Evolutionary conservation across 805 yeast species (phyloP).

Genomic region (Blastobotrys peoriensis): DNA sequence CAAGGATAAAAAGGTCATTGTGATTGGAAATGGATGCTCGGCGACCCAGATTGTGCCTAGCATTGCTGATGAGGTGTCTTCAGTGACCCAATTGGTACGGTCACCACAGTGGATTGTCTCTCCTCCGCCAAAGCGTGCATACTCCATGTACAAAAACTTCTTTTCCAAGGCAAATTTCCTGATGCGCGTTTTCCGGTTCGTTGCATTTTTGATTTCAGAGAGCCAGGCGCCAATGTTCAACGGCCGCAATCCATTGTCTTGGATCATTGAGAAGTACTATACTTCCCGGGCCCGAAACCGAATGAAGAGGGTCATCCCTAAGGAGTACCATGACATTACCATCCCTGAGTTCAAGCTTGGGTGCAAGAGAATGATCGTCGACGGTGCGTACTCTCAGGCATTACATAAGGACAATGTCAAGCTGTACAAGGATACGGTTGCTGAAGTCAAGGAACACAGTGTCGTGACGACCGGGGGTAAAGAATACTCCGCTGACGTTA

Average conservation of each 20-base stretch:
- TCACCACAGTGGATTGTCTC: slow-evolving; percentile 17
- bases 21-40: slow-evolving; percentile 15
- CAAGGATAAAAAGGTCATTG: slow-evolving; percentile 12
- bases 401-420: slow-evolving; percentile 9
- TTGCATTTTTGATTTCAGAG: slow-evolving; percentile 12
- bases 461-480: slow-evolving; percentile 16
- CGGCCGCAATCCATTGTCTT: slow-evolving; percentile 7
- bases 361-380: slow-evolving; percentile 14
- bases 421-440: slow-evolving; percentile 12
- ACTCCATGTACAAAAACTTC: background rate
- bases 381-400: slow-evolving; percentile 10
- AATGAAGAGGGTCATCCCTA: slow-evolving; percentile 11
- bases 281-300: slow-evolving; percentile 8
- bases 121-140: slow-evolving; percentile 7
- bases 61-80: slow-evolving; percentile 8
- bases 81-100: slow-evolving; percentile 15
- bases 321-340: slow-evolving; percentile 13
- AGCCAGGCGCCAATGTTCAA: slow-evolving; percentile 12
- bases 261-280: slow-evolving; percentile 1
- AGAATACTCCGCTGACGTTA: slow-evolving; percentile 15
- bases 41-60: slow-evolving; percentile 13
- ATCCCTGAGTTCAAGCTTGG: slow-evolving; percentile 12
- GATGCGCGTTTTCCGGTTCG: slow-evolving; percentile 7
- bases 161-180: slow-evolving; percentile 3
- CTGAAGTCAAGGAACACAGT: slow-evolving; percentile 8